Conservation (phyloP, 2,329 filamentous ascomycete species). For the Cytospora paraplurivora region DNA sequence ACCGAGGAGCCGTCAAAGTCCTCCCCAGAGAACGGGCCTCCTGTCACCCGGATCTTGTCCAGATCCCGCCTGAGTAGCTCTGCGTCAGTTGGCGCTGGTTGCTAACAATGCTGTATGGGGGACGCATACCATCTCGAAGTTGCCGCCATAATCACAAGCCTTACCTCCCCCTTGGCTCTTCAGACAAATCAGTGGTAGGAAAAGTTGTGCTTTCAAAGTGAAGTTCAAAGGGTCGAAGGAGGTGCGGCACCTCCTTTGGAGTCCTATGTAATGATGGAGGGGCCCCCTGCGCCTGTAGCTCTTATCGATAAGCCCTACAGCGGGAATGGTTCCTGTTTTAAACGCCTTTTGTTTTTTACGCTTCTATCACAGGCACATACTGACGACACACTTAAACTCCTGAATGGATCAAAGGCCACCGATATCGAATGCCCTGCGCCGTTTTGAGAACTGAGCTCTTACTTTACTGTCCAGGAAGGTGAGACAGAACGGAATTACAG, state of each 20-base stretch:
- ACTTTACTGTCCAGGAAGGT: neutral
- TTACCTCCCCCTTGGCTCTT: neutral
- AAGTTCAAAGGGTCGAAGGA: neutral
- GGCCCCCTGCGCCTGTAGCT: constrained; percentile 19
- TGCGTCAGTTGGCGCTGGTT: constrained; percentile 16
- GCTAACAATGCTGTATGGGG: neutral
- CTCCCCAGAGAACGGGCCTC: constrained; percentile 76
- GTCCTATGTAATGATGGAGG: constrained; percentile 21
- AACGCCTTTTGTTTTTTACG: neutral
- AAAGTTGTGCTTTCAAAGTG: neutral
- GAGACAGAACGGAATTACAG: neutral
- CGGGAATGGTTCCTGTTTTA: constrained; percentile 1
- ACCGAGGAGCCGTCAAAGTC: constrained; percentile 55
- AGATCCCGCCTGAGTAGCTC: constrained; percentile 70
- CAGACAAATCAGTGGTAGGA: neutral
- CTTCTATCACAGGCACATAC: neutral
- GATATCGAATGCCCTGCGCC: neutral
- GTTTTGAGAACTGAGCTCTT: neutral
- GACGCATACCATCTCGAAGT: constrained; percentile 40
- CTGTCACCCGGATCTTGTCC: constrained; percentile 73
- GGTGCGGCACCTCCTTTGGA: neutral
- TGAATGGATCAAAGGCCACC: neutral
- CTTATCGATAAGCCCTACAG: constrained; percentile 27
- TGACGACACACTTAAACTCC: neutral
- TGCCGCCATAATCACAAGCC: constrained; percentile 17